phyloP scores from a whole-genome alignment of 2,329 filamentous ascomycete species.

The Blumeriella jaapii region DNA sequence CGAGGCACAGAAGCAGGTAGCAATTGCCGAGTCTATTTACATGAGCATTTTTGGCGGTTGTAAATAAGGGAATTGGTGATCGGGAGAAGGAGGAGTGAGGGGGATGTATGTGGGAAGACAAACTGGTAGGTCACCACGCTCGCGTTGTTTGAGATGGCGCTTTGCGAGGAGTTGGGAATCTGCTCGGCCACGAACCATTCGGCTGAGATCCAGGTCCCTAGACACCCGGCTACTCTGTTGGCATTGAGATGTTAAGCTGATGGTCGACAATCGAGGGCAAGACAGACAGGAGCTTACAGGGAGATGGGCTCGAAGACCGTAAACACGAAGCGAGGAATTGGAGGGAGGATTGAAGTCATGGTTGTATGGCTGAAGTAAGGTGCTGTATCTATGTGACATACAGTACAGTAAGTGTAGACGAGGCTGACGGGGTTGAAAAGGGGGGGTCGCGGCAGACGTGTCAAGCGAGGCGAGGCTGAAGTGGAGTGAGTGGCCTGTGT shows the following conservation, averaged over 20 bases:
- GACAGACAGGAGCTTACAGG: constrained; percentile 5
- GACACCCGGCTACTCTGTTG: constrained; percentile 49
- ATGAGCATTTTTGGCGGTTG: constrained; percentile 23
- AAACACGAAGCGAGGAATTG: constrained; percentile 54
- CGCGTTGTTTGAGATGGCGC: constrained; percentile 28
- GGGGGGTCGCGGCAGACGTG: background rate
- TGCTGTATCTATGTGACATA: background rate
- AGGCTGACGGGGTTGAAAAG: background rate
- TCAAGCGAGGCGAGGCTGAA: background rate
- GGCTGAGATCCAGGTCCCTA: constrained; percentile 43
- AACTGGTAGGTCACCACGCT: constrained; percentile 19
- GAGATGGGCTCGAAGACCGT: constrained; percentile 50
- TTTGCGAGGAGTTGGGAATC: constrained; percentile 32
- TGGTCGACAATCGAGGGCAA: too few species aligned
- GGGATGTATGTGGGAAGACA: constrained; percentile 2
- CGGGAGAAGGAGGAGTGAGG: background rate
- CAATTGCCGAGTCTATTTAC: constrained; percentile 59
- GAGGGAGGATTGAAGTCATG: constrained; percentile 52
- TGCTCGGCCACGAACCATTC: constrained; percentile 55
- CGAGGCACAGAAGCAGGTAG: constrained; percentile 53
- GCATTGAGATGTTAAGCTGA: constrained; percentile 4
- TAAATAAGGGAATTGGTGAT: background rate
- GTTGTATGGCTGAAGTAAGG: background rate
- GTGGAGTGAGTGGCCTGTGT: background rate
- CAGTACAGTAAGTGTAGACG: background rate